A percentile compares a stretch with the other conserved stretches of the same genome.
phyloP scores from a whole-genome alignment of 179 eudicot genomes.

The Carnegiea gigantea region DNA sequence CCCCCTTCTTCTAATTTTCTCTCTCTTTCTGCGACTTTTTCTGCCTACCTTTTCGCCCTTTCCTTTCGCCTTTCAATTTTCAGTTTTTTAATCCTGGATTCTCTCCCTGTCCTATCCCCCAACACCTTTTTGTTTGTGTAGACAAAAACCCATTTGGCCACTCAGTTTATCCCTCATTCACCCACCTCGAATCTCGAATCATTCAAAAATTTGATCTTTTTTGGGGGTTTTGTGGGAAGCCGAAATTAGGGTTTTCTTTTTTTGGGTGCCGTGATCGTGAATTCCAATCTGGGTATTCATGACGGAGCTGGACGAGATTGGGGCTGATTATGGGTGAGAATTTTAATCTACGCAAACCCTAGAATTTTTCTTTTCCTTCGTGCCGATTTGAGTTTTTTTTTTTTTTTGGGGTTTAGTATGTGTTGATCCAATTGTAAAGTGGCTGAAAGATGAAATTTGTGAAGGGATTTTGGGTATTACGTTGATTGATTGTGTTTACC shows the following conservation, averaged over 20 bases:
- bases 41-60: background rate
- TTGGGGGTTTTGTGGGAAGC: background rate
- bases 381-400: background rate
- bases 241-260: background rate
- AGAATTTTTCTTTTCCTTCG: background rate
- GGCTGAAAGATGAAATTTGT: background rate
- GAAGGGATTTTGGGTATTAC: background rate
- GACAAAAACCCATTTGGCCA: slow-evolving; percentile 21
- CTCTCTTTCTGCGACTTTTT: background rate
- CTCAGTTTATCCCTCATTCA: background rate
- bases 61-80: background rate
- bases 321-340: slow-evolving; percentile 55
- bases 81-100: slow-evolving; percentile 1
- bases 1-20: background rate
- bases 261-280: background rate
- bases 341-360: slow-evolving; percentile 9
- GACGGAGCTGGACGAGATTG: slow-evolving; percentile 58
- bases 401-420: background rate
- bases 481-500: background rate
- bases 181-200: slow-evolving; percentile 7
- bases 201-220: slow-evolving; percentile 10
- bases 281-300: slow-evolving; percentile 31
- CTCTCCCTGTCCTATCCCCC: background rate
- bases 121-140: slow-evolving; percentile 11
- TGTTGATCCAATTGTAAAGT: background rate